Evolutionary conservation across 805 yeast genomes (phyloP).

Genomic region (Huiozyma sinensis): DNA sequence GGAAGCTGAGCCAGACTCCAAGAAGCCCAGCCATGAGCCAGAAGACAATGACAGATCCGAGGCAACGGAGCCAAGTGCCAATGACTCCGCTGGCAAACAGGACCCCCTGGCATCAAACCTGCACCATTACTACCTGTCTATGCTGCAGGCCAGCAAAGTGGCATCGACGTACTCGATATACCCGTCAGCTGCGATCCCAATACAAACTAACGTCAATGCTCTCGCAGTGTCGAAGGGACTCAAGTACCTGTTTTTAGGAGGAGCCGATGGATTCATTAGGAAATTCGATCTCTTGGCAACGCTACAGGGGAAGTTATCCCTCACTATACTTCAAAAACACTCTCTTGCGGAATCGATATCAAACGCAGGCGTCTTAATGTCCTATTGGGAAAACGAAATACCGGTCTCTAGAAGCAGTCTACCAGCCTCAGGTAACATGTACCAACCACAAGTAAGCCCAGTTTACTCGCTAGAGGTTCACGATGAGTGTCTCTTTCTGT

Average conservation of each 20-base stretch:
- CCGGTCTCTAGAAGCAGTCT: conserved; percentile 45
- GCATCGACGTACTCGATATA: conserved; percentile 57
- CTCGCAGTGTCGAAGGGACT: conserved; percentile 70
- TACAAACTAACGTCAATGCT: conserved; percentile 66
- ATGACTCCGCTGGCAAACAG: conserved; percentile 5
- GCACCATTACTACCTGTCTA: conserved; percentile 26
- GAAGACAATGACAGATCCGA: conserved; percentile 4
- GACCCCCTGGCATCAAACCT: conserved; percentile 4
- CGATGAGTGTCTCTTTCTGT: conserved; percentile 69
- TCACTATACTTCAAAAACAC: conserved; percentile 87
- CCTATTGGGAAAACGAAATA: conserved; percentile 96
- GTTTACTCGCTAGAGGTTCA: conserved; percentile 84
- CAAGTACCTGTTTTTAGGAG: conserved; percentile 85
- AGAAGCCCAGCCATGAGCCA: conserved; percentile 10
- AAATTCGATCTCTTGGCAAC: conserved; percentile 81
- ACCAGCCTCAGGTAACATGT: conserved; percentile 28
- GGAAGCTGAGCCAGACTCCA: conserved; percentile 9
- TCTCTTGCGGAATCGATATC: conserved; percentile 76
- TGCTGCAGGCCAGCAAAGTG: conserved; percentile 35
- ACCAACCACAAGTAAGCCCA: conserved; percentile 60
- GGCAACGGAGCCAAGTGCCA: conserved; percentile 9
- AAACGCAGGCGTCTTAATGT: conserved; percentile 69
- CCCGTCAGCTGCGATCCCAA: conserved; percentile 85
- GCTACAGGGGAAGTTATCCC: conserved; percentile 73
- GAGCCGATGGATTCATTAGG: conserved; percentile 88